A percentile compares a stretch with the other conserved stretches of the same genome.
Evolutionary conservation across 2,329 filamentous ascomycete genomes (phyloP).

Genomic region (Gnomoniopsis smithogilvyi): DNA sequence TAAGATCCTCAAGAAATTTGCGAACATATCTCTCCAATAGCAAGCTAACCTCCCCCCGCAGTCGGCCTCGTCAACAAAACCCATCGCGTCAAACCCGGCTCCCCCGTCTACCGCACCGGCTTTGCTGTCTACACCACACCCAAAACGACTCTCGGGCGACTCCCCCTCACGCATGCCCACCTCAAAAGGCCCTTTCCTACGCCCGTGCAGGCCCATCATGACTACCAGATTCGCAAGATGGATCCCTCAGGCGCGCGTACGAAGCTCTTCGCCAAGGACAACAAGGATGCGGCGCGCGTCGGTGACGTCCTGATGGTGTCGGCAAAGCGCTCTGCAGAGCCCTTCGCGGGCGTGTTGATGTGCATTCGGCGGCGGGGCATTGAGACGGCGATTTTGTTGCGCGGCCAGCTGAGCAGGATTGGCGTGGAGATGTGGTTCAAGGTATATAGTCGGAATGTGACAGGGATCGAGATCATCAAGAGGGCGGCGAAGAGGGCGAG

Average conservation of each 20-base stretch:
- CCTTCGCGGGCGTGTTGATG: conserved; percentile 85
- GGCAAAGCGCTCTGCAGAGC: conserved; percentile 73
- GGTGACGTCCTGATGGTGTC: conserved; percentile 93
- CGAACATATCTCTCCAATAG: neutral
- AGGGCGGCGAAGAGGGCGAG: conserved; percentile 78
- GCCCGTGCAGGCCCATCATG: conserved; percentile 65
- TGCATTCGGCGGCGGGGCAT: conserved; percentile 84
- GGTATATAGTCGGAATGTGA: conserved; percentile 84
- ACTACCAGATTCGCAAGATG: conserved; percentile 67
- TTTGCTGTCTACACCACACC: conserved; percentile 45
- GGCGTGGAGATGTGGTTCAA: conserved; percentile 98
- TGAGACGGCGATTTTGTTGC: conserved; percentile 82
- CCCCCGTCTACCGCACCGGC: conserved; percentile 33
- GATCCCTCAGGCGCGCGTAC: conserved; percentile 83
- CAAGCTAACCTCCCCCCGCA: conserved; percentile 2
- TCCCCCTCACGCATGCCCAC: conserved; percentile 11
- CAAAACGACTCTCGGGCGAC: conserved; percentile 9
- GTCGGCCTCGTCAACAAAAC: conserved; percentile 26
- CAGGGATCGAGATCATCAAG: conserved; percentile 92
- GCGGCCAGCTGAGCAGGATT: conserved; percentile 81
- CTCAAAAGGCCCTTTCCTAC: conserved; percentile 32
- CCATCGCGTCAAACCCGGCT: conserved; percentile 27
- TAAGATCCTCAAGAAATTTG: neutral
- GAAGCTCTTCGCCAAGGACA: conserved; percentile 73
- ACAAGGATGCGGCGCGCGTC: conserved; percentile 74